These are phyloP conservation scores for Mycena kentingensis DNA, from an alignment of 768 basidiomycete genomes.

Conservation along the genomic window DNA sequence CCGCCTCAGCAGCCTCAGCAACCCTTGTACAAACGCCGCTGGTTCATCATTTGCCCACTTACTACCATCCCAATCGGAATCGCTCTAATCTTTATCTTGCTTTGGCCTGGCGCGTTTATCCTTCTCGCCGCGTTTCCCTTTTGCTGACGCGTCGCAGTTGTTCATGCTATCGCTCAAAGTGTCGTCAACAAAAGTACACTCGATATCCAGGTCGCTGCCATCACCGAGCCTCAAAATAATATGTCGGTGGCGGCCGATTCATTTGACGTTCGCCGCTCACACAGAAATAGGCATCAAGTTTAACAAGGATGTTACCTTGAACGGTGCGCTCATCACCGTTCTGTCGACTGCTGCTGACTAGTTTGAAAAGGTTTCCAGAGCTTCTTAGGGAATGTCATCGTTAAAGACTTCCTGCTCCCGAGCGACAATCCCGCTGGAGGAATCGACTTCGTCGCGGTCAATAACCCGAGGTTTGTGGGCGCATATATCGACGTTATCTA, in stretches of 20 bases:
- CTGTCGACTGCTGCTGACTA: not conserved
- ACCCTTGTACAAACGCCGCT: slow-evolving; percentile 62
- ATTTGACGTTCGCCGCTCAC: not conserved
- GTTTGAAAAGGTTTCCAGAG: slow-evolving; percentile 53
- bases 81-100: slow-evolving; percentile 62
- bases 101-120: slow-evolving; percentile 56
- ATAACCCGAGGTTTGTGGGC: slow-evolving; percentile 54
- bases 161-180: slow-evolving; percentile 60
- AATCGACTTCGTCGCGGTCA: slow-evolving; percentile 61
- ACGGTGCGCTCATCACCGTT: slow-evolving; percentile 38
- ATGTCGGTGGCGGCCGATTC: slow-evolving; percentile 51
- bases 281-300: slow-evolving; percentile 53
- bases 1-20: slow-evolving; percentile 13
- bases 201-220: slow-evolving; percentile 53
- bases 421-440: slow-evolving; percentile 68
- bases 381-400: slow-evolving; percentile 56
- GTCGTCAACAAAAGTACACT: slow-evolving; percentile 60
- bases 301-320: slow-evolving; percentile 58
- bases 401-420: slow-evolving; percentile 65
- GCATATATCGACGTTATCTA: not conserved
- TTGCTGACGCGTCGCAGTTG: not conserved
- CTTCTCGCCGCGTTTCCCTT: not conserved
- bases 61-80: slow-evolving; percentile 56
- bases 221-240: slow-evolving; percentile 54
- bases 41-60: slow-evolving; percentile 62